These are phyloP conservation scores for Hsuehochloa calcarea DNA, from an alignment of 176 grass and related monocot species.

Conservation along the genomic window DNA sequence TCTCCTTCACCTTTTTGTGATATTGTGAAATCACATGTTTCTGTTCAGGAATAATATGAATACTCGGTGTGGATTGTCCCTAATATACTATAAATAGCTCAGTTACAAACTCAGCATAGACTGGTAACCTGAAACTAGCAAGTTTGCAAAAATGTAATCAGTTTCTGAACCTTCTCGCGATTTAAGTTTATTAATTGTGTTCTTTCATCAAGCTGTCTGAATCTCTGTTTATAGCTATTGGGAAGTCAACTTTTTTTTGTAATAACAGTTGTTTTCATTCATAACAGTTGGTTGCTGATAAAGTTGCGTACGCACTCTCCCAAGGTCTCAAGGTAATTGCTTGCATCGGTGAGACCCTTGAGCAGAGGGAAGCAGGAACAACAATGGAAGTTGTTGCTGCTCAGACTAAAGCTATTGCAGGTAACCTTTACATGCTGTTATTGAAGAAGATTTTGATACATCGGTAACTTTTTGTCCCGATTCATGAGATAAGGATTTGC, in stretches of 20 bases:
- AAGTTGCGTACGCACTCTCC: slow-evolving; percentile 80
- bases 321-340: slow-evolving; percentile 89
- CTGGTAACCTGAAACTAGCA: not conserved
- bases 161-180: not conserved
- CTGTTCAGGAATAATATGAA: not conserved
- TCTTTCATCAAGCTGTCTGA: not conserved
- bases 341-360: slow-evolving; percentile 88
- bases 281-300: slow-evolving; percentile 75
- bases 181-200: not conserved
- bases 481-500: not conserved
- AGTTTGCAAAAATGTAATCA: not conserved
- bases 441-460: slow-evolving; percentile 7
- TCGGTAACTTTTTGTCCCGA: not conserved
- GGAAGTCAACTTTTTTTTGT: not conserved
- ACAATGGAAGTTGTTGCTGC: slow-evolving; percentile 73
- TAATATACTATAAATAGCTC: not conserved
- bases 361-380: slow-evolving; percentile 73
- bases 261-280: slow-evolving; percentile 6
- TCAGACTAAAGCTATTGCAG: slow-evolving; percentile 80
- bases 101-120: not conserved
- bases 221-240: not conserved
- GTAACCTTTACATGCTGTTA: slow-evolving; percentile 28
- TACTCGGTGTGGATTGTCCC: not conserved
- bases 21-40: not conserved
- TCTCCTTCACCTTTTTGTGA: not conserved